phyloP scores from a whole-genome alignment of 768 basidiomycete species.

The Trametes coccinea region DNA sequence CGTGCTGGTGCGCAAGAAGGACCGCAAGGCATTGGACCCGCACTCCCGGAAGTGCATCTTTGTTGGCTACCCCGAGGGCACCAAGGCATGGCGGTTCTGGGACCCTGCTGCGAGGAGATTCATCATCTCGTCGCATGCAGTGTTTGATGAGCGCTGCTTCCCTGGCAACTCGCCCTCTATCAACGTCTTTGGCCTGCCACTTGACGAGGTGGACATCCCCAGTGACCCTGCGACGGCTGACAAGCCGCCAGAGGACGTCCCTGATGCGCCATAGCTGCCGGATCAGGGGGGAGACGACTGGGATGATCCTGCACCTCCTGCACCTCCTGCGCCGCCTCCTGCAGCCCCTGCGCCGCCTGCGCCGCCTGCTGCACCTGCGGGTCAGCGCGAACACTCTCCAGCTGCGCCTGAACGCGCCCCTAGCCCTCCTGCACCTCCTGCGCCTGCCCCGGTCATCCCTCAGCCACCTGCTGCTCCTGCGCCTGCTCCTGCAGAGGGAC shows the following conservation, averaged over 20 bases:
- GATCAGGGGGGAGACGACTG: slow-evolving; percentile 16
- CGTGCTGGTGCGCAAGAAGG: slow-evolving; percentile 39
- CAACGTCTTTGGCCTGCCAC: slow-evolving; percentile 2
- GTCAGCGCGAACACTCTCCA: background rate
- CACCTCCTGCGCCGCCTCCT: slow-evolving; percentile 1
- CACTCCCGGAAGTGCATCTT: slow-evolving; percentile 38
- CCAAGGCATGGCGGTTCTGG: slow-evolving; percentile 7
- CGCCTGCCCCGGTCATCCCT: slow-evolving; percentile 1
- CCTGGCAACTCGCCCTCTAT: too few relatives aligned
- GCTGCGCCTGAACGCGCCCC: background rate
- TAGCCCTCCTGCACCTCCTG: slow-evolving; percentile 4
- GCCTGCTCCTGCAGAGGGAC: background rate
- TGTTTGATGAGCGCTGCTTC: slow-evolving; percentile 11
- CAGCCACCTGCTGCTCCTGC: slow-evolving; percentile 1
- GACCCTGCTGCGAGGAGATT: slow-evolving; percentile 17
- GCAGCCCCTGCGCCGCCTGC: background rate
- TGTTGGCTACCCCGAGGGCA: slow-evolving; percentile 11
- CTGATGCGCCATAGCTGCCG: slow-evolving; percentile 8
- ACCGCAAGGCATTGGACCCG: slow-evolving; percentile 28
- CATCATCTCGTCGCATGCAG: slow-evolving; percentile 14
- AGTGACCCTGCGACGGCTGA: background rate
- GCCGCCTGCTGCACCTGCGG: background rate
- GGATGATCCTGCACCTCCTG: slow-evolving; percentile 19
- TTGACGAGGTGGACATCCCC: slow-evolving; percentile 9
- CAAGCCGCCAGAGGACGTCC: background rate